Conservation (phyloP, 306 rosid genomes). For the Medicago lupulina region DNA sequence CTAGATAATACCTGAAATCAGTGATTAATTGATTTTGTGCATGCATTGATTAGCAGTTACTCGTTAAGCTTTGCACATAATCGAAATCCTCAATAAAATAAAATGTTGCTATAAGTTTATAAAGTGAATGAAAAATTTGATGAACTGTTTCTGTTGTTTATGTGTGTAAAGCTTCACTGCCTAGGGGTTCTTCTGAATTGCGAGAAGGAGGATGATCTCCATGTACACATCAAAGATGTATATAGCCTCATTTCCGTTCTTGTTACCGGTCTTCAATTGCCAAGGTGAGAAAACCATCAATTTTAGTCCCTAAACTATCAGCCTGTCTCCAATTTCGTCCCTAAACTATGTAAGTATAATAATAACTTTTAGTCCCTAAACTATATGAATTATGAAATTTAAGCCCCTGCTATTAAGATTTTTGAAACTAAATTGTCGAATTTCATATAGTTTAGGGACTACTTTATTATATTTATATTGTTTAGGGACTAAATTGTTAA, state of each 20-base stretch:
- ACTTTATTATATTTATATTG: no score
- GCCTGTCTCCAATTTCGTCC: no score
- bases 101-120: conserved; percentile 3
- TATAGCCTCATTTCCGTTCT: conserved; percentile 67
- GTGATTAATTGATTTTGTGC: background rate
- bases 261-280: conserved; percentile 82
- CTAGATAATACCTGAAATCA: background rate
- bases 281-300: conserved; percentile 58
- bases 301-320: no score
- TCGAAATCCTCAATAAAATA: background rate
- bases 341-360: no score
- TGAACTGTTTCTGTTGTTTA: conserved; percentile 28
- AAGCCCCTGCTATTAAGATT: no score
- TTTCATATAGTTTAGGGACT: no score
- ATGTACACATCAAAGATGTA: conserved; percentile 57
- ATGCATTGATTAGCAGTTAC: background rate
- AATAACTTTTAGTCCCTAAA: no score
- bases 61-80: background rate
- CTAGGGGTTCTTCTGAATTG: conserved; percentile 75
- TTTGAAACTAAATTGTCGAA: no score
- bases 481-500: no score
- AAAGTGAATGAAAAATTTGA: conserved; percentile 12
- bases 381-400: no score
- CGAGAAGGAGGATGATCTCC: conserved; percentile 61
- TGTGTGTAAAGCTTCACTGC: conserved; percentile 76